Evolutionary conservation across 2,329 filamentous ascomycete genomes (phyloP), one percentile per base, ranked within the genome.

Genomic region (Fusarium sp.): DNA sequence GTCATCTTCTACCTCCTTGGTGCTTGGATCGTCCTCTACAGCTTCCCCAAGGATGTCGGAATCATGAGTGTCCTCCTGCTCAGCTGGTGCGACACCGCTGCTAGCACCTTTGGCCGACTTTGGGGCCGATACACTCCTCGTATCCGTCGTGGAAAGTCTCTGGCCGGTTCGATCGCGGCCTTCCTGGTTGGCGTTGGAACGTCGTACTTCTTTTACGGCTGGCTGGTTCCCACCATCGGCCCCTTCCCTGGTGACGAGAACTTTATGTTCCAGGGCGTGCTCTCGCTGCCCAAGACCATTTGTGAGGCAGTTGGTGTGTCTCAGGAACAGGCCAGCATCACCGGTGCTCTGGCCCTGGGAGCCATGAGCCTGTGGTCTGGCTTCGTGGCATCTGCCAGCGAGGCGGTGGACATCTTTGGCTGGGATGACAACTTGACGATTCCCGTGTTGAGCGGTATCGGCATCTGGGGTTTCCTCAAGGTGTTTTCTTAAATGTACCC

Each of bases 381-480:
- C n/a, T 81, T 98, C 44, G 88, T 95, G 58, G 96, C 93, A 42
- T 93, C 93, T 61, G 89, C 90, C 46, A 97, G 93, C 76, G 96
- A 99, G 81, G 91, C 95, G 14, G 85, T 97, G 49, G 93, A 99
- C 81, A 76, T 98, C 0, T 97, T 93, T 78, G 93, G 93, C 51
- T 94, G 93, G 91, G 96, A 99, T 76, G 96, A 99, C 81, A 99
- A 99, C 80, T 83, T 99, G 74, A 98, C 95, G 54, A 99, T 99
- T 79, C 96, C 96, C 2, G 89, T 97, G 25, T 84, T 99, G 54
- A 97, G 93, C 77, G 93, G 94, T 23, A 81, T 93, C 49, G 94
- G 94, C 6, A 89, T 99, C 66, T 97, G 92, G 90, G 91, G 91
- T 0, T 97, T 99, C 79, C 85, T 98, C 74, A 96, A 92, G 82